phyloP scores from a whole-genome alignment of 495 filamentous ascomycete genomes.

The Geopyxis carbonaria region DNA sequence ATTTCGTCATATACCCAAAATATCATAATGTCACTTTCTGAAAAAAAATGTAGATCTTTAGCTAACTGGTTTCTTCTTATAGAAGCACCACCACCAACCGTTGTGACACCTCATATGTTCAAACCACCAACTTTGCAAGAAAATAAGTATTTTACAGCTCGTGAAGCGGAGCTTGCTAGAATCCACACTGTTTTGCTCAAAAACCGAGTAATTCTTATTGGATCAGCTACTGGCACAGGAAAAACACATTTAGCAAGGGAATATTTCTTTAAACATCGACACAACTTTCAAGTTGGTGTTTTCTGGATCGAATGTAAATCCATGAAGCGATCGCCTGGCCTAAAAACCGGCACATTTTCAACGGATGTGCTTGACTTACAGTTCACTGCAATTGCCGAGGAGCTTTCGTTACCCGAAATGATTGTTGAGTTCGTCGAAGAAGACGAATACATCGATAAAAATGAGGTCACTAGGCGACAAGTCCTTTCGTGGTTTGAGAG shows the following conservation, averaged over 20 bases:
- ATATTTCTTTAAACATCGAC: conserved; percentile 53
- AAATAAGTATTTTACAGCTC: conserved; percentile 59
- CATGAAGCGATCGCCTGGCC: conserved; percentile 29
- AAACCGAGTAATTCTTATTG: conserved; percentile 50
- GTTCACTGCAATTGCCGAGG: conserved; percentile 60
- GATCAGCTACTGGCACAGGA: conserved; percentile 57
- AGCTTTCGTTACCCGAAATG: conserved; percentile 34
- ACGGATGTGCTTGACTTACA: conserved; percentile 36
- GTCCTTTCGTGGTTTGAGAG: conserved; percentile 55
- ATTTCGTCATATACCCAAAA: too few relatives aligned
- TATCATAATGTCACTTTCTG: too few relatives aligned
- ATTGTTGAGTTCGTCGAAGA: conserved; percentile 29
- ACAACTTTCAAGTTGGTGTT: conserved; percentile 53
- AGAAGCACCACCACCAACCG: too few relatives aligned
- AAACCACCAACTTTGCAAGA: conserved; percentile 61
- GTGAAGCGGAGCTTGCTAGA: conserved; percentile 49
- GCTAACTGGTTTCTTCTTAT: too few relatives aligned
- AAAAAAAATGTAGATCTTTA: too few relatives aligned
- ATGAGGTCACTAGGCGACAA: conserved; percentile 36
- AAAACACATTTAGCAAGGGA: conserved; percentile 71
- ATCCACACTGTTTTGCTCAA: conserved; percentile 53
- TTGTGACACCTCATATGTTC: too few relatives aligned
- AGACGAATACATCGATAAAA: conserved; percentile 11
- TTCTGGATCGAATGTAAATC: conserved; percentile 68
- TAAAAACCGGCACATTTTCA: conserved; percentile 6